Evolutionary conservation across 257 asterid genomes (phyloP).

Genomic region (Scutellaria barbata): DNA sequence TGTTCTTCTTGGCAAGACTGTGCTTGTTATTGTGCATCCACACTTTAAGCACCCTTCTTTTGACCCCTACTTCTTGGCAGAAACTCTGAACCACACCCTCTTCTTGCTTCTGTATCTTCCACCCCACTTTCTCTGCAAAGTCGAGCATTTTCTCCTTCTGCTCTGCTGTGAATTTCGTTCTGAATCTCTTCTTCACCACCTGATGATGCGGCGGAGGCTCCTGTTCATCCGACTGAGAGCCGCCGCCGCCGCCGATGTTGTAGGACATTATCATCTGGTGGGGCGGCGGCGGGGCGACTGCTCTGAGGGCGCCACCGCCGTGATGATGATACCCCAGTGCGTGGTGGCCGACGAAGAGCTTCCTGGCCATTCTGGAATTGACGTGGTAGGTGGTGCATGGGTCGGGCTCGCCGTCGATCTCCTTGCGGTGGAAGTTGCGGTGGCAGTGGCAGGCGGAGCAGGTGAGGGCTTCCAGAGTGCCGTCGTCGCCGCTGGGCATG

Average conservation of each 20-base stretch:
- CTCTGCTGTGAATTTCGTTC: slow-evolving; percentile 80
- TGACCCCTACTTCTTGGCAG: slow-evolving; percentile 81
- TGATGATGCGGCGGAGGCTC: slow-evolving; percentile 46
- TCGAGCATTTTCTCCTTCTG: slow-evolving; percentile 88
- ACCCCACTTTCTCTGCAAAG: slow-evolving; percentile 88
- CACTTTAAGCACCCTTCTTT: slow-evolving; percentile 81
- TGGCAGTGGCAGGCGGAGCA: slow-evolving; percentile 95
- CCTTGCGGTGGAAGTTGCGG: slow-evolving; percentile 87
- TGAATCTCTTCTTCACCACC: slow-evolving; percentile 69
- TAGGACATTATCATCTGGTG: slow-evolving; percentile 78
- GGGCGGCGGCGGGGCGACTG: slow-evolving; percentile 38
- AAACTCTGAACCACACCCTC: slow-evolving; percentile 79
- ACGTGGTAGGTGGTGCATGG: no score
- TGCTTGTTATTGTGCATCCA: slow-evolving; percentile 97
- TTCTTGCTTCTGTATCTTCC: slow-evolving; percentile 90
- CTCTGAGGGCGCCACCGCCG: slow-evolving; percentile 35
- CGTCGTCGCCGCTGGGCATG: slow-evolving; percentile 92
- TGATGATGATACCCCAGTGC: slow-evolving; percentile 30
- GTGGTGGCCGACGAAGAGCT: slow-evolving; percentile 52
- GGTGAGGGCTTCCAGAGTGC: slow-evolving; percentile 69
- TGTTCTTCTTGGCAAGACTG: slow-evolving; percentile 61
- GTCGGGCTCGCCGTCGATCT: slow-evolving; percentile 67
- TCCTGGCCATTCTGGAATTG: slow-evolving; percentile 51
- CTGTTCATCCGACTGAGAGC: slow-evolving; percentile 59
- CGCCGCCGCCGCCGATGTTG: slow-evolving; percentile 43